Evolutionary conservation across 257 asterid species (phyloP), one percentile per base, ranked within the genome.

Genomic region (Solanum raphanifolium): DNA sequence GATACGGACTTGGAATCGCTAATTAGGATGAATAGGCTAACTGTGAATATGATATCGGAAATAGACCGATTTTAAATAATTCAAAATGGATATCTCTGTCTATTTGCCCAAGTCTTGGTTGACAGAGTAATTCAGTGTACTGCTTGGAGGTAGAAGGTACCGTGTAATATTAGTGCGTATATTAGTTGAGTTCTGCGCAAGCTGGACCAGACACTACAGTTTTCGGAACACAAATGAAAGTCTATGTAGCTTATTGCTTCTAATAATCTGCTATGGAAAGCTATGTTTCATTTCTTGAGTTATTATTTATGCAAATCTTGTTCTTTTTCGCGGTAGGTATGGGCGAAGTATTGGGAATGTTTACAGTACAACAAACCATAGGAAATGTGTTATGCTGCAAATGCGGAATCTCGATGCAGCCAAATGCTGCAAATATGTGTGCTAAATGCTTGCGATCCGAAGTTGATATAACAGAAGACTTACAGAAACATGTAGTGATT

Each of bases 351-450:
- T 12, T 90, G 3, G 91, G 93, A 8, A 91, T 91, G 92, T 91
- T 91, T 88, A 88, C 84, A 1, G 87, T 91, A 1, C 85, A 73
- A 31, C 91, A 88, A 35, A 91, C 92, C 1, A 12, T 74, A 10
- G 93, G 93, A 3, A 91, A 78, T 9, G 91, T 90, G 35, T 83
- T 91, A 75, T 90, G 92, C 58, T 91, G 93, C 90, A 91, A 91
- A 88, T 91, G 93, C n/a, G 92, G 92, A 35, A 88, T 91, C 23
- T 69, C 79, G 36, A 90, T 91, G 90, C 88, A 85, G 68, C 93
- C 93, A 18, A 91, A 91, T 87, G 89, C 90, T 36, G 91, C 88
- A 16, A 87, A 90, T 69, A 91, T 91, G 92, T 91, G 86, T 27
- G 65, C 84, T 79, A 79, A 79, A 79, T 79, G 84, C 65, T 78